Conservation (phyloP, 495 filamentous ascomycete genomes). For the Annulohypoxylon moriforme region DNA sequence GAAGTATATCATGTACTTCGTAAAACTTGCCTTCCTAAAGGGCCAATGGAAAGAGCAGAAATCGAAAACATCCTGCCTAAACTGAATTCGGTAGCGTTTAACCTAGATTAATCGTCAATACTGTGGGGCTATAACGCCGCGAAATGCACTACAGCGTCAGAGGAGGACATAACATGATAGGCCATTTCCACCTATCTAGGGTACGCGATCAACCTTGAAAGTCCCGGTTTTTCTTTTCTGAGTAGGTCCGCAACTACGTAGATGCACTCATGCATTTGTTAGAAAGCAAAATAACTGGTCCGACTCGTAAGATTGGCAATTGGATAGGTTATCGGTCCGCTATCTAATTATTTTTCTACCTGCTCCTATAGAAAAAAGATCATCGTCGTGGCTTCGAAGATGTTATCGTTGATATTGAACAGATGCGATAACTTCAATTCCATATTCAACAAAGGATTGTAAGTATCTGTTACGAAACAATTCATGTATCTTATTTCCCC, state of each 20-base stretch:
- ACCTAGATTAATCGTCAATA: slow-evolving; percentile 22
- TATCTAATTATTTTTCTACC: not conserved
- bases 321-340: not conserved
- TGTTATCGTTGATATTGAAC: not conserved
- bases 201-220: not conserved
- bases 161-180: not conserved
- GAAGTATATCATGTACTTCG: not conserved
- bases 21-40: slow-evolving; percentile 8
- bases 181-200: not conserved
- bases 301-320: not conserved
- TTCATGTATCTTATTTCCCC: slow-evolving; percentile 30
- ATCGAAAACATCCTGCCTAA: slow-evolving; percentile 22
- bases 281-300: not conserved
- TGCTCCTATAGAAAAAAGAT: not conserved
- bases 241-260: not conserved
- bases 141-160: not conserved
- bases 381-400: not conserved
- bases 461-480: not conserved
- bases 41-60: not conserved
- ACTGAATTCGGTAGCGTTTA: slow-evolving; percentile 30
- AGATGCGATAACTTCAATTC: slow-evolving; percentile 7
- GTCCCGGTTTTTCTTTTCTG: slow-evolving; percentile 23
- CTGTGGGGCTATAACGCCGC: slow-evolving; percentile 2
- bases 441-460: not conserved
- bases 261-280: not conserved